Conservation (phyloP, 2,329 filamentous ascomycete species). For the Tolypocladium capitatum region DNA sequence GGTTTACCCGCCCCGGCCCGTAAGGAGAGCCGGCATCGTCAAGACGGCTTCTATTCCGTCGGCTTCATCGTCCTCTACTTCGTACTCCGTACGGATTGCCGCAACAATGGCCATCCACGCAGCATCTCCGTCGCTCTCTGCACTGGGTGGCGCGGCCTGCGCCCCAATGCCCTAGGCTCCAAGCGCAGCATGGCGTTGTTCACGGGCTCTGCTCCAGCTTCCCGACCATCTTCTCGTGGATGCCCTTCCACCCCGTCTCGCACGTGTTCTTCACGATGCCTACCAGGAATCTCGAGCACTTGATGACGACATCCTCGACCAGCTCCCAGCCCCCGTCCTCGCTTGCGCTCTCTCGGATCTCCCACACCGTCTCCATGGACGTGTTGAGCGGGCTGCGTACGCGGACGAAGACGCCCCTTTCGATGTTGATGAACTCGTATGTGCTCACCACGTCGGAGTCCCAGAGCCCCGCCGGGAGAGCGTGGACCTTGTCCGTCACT, state of each 20-base stretch:
- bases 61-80: not conserved
- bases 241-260: constrained; percentile 34
- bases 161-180: not conserved
- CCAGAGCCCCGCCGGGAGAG: constrained; percentile 41
- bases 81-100: too few relatives aligned
- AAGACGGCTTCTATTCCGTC: not conserved
- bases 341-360: constrained; percentile 17
- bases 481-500: constrained; percentile 36
- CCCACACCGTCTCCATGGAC: constrained; percentile 41
- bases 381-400: constrained; percentile 37
- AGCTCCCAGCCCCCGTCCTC: constrained; percentile 24
- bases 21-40: too few relatives aligned
- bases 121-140: not conserved
- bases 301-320: constrained; percentile 36
- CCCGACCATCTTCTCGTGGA: constrained; percentile 34
- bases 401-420: constrained; percentile 36
- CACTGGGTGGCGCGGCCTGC: not conserved
- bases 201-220: constrained; percentile 13
- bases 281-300: constrained; percentile 34
- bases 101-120: not conserved
- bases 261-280: constrained; percentile 36
- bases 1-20: too few relatives aligned
- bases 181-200: not conserved
- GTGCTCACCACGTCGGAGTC: constrained; percentile 38
- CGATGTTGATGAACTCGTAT: constrained; percentile 38